A percentile compares a stretch with the other conserved stretches of the same genome.
Evolutionary conservation across 441 rosid genomes (phyloP).

Genomic region (Populus tomentosa): DNA sequence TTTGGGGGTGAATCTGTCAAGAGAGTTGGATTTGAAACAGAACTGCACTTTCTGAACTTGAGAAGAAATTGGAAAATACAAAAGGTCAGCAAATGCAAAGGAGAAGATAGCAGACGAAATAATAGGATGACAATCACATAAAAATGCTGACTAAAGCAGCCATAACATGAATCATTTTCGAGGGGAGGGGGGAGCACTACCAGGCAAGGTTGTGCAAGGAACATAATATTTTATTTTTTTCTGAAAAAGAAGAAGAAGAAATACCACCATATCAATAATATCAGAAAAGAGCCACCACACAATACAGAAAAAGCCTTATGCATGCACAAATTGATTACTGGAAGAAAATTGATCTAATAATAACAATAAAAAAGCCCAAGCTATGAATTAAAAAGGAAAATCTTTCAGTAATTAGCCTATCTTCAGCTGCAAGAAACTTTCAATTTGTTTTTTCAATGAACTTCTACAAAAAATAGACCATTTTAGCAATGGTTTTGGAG

Average conservation of each 20-base stretch:
- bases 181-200: background rate
- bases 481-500: background rate
- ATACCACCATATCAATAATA: background rate
- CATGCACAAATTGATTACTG: background rate
- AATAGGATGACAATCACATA: background rate
- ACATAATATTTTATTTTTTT: background rate
- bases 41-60: background rate
- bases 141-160: background rate
- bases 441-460: background rate
- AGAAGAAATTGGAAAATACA: background rate
- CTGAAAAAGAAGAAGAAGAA: background rate
- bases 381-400: background rate
- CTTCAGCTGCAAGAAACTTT: background rate
- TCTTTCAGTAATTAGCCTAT: background rate
- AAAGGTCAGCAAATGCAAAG: background rate
- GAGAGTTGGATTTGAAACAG: background rate
- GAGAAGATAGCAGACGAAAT: background rate
- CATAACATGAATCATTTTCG: background rate
- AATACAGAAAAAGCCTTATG: background rate
- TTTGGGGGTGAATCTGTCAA: background rate
- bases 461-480: background rate
- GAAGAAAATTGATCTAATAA: background rate
- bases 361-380: background rate
- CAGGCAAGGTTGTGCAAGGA: background rate
- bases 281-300: background rate